Evolutionary conservation across 2,329 filamentous ascomycete genomes (phyloP), one percentile per base, ranked within the genome.

Genomic region (Plenodomus lindquistii): DNA sequence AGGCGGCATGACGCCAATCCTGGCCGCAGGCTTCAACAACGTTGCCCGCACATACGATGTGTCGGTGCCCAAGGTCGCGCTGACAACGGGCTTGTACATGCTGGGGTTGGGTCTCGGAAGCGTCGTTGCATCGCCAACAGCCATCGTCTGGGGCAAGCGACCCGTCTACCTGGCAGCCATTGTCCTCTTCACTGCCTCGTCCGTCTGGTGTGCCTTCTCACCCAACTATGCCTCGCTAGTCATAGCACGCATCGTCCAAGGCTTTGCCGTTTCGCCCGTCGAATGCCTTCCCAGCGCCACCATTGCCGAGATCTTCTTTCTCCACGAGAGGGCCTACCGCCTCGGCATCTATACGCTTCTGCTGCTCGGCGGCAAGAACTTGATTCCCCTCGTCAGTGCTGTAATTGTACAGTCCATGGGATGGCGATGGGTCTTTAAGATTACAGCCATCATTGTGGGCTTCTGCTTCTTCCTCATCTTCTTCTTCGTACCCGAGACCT

Each of bases 1-100:
- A 46, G 93, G 93, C 35, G 93, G 93, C 37, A 95, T 96, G 78
- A 97, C 92, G 0, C 89, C 94, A 0, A 78, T 97, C 22, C 80
- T 97, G 16, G 92, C 93, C 0, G 93, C 94, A 9, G 93, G 91
- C 11, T 97, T 97, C 76, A 86, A 85, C 24, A 78, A 95, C 37
- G 88, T 97, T 11, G 87, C 91, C 1, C 55, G 79, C 0, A 81
- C 80, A 2, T 87, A 88, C 66, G 52, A 81, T 50, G 83, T 96
- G 18, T 79, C 83, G 0, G 84, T 88, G 15, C 82, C 90, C 22
- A 74, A 82, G 42, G 91, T 97, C 3, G 87, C 93, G 2, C 79
- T 96, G 48, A 97, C 93, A 0, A 96, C 92, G 0, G 92, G 92
- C 0, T 75, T 97, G 13, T 97, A 91, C 75, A 97, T 97, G 92